Conservation (phyloP, 352 stramenopile species). For the Globisporangium viniferum region DNA sequence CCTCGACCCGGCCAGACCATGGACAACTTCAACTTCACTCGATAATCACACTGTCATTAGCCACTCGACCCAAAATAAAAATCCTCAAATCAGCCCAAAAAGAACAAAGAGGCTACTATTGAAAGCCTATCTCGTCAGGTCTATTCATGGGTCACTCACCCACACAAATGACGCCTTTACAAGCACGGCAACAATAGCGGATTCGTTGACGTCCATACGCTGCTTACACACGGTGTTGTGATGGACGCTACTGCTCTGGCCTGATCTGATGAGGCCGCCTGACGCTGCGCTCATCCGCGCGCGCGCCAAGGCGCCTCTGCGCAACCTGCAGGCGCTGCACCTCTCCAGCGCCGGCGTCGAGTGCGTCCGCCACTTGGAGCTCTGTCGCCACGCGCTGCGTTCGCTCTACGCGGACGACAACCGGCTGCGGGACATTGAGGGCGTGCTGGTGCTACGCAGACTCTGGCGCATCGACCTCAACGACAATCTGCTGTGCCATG, state of each 20-base stretch:
- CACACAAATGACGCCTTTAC: neutral
- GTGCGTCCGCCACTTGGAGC: conserved; percentile 44
- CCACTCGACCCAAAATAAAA: neutral
- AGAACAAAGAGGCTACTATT: conserved; percentile 5
- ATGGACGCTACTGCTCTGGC: neutral
- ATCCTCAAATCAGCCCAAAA: neutral
- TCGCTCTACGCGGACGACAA: conserved; percentile 60
- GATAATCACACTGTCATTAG: conserved; percentile 11
- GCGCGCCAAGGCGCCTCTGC: conserved; percentile 48
- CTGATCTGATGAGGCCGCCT: conserved; percentile 35
- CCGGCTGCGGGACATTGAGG: conserved; percentile 39
- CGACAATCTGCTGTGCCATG: conserved; percentile 36
- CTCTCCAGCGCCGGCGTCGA: conserved; percentile 50
- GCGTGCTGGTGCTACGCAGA: conserved; percentile 29
- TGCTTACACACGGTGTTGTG: neutral
- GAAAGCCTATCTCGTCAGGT: neutral
- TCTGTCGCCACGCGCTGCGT: conserved; percentile 30
- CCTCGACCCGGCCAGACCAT: conserved; percentile 29
- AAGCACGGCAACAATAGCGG: neutral
- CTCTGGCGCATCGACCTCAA: conserved; percentile 59
- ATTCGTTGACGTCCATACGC: conserved; percentile 1
- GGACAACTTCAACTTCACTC: conserved; percentile 38
- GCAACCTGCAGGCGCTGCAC: conserved; percentile 45
- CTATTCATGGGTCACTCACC: conserved; percentile 4
- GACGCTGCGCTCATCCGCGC: conserved; percentile 43